Percentiles rank a stretch among this genome's conserved stretches.
These are phyloP conservation scores for Arctium minus DNA, from an alignment of 129 eudicot species.

Conservation along the genomic window DNA sequence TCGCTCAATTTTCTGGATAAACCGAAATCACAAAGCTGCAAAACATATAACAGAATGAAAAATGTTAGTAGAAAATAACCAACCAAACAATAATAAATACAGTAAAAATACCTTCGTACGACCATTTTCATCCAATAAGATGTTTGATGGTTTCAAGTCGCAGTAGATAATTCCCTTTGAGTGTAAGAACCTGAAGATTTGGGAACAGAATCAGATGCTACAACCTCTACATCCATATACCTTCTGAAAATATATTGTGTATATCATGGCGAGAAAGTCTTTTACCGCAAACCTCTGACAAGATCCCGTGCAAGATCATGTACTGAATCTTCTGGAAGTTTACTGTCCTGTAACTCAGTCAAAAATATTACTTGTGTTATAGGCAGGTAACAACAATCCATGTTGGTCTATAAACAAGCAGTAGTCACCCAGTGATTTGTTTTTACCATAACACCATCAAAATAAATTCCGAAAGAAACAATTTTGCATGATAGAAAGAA, in stretches of 20 bases:
- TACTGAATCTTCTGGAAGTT: conserved; percentile 95
- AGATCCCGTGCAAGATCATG: conserved; percentile 86
- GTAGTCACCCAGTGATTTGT: not conserved
- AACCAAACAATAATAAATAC: not conserved
- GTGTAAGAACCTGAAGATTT: conserved; percentile 68
- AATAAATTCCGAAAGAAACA: no score
- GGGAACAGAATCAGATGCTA: conserved; percentile 18
- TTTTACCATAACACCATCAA: not conserved
- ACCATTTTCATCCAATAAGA: conserved; percentile 91
- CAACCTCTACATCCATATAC: conserved; percentile 3
- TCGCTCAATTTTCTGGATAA: conserved; percentile 84
- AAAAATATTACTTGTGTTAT: not conserved
- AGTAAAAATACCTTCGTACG: conserved; percentile 69
- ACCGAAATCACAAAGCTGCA: conserved; percentile 95
- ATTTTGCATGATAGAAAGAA: not conserved
- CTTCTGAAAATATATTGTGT: not conserved
- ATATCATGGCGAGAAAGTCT: conserved; percentile 19
- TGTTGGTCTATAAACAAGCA: not conserved
- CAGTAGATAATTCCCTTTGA: conserved; percentile 90
- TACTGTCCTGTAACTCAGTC: conserved; percentile 56
- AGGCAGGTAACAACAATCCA: not conserved
- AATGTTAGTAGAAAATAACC: not conserved
- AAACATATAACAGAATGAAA: conserved; percentile 8
- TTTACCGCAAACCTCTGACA: conserved; percentile 85
- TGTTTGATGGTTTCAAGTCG: conserved; percentile 94